These are phyloP conservation scores for Coprinopsis cinerea DNA, from an alignment of 768 basidiomycete species.

Conservation along the genomic window DNA sequence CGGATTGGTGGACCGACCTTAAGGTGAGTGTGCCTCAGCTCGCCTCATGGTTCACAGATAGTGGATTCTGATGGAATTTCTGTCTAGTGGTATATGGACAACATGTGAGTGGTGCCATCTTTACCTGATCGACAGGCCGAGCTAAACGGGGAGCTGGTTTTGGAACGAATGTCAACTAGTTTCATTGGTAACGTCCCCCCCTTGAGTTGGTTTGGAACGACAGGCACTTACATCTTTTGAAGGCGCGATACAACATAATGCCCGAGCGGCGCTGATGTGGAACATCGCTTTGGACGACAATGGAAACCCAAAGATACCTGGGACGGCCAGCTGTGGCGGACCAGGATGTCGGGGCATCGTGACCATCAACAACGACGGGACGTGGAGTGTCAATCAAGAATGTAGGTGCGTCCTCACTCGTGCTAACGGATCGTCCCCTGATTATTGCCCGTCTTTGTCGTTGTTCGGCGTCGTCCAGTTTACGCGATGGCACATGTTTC, in stretches of 20 bases:
- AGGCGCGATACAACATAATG: slow-evolving; percentile 36
- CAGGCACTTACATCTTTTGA: background rate
- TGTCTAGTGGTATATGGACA: slow-evolving; percentile 58
- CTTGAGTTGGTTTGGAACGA: background rate
- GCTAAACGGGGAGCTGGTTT: background rate
- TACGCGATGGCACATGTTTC: slow-evolving; percentile 68
- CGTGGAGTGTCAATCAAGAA: slow-evolving; percentile 64
- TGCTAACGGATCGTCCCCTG: background rate
- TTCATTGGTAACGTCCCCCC: slow-evolving; percentile 19
- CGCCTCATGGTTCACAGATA: background rate
- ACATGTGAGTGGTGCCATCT: slow-evolving; percentile 36
- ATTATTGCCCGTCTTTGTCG: background rate
- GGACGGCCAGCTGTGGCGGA: slow-evolving; percentile 51
- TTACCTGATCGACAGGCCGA: too few species aligned
- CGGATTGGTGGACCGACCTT: slow-evolving; percentile 73
- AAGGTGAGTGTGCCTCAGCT: slow-evolving; percentile 40
- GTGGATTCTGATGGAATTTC: background rate
- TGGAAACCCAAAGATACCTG: slow-evolving; percentile 56
- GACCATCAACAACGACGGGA: slow-evolving; percentile 54
- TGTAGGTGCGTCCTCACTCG: slow-evolving; percentile 28
- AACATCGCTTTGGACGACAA: slow-evolving; percentile 57
- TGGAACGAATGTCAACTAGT: slow-evolving; percentile 3
- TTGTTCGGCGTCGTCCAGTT: slow-evolving; percentile 26
- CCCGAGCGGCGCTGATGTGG: slow-evolving; percentile 58
- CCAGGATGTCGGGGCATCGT: slow-evolving; percentile 60